A percentile compares a stretch with the other conserved stretches of the same genome.
Conservation (phyloP, 2,329 filamentous ascomycete genomes). For the Epichloe coenophiala region DNA sequence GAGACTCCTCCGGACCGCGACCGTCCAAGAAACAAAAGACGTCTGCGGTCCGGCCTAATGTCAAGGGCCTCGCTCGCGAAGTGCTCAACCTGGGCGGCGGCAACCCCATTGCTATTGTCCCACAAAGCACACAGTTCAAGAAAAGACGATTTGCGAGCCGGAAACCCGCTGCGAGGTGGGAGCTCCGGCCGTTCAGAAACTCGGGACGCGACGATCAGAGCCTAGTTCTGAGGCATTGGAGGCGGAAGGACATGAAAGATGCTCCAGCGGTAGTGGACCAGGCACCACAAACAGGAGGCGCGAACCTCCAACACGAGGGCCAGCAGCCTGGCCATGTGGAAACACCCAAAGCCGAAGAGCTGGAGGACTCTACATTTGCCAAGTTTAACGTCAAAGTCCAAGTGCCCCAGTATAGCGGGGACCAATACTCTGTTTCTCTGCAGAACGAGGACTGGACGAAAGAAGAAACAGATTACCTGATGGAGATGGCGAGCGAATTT, state of each 20-base stretch:
- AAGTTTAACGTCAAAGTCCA: slow-evolving; percentile 79
- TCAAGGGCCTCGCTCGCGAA: slow-evolving; percentile 52
- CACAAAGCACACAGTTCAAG: slow-evolving; percentile 45
- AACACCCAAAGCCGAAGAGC: slow-evolving; percentile 13
- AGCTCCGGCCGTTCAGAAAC: slow-evolving; percentile 59
- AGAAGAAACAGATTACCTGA: slow-evolving; percentile 86
- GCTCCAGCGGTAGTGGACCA: slow-evolving; percentile 7
- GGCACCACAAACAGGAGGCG: neutral
- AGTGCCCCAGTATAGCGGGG: slow-evolving; percentile 70
- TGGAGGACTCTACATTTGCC: slow-evolving; percentile 55
- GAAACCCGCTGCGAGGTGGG: slow-evolving; percentile 50
- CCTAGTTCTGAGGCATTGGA: slow-evolving; percentile 70
- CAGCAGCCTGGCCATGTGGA: neutral
- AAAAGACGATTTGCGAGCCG: slow-evolving; percentile 40
- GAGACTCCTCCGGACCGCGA: slow-evolving; percentile 38
- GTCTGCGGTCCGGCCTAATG: slow-evolving; percentile 41
- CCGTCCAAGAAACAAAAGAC: slow-evolving; percentile 65
- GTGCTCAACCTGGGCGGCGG: slow-evolving; percentile 53
- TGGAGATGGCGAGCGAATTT: slow-evolving; percentile 61
- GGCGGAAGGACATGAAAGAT: slow-evolving; percentile 40
- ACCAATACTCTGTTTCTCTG: slow-evolving; percentile 69
- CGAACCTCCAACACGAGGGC: slow-evolving; percentile 15
- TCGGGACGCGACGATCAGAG: slow-evolving; percentile 55
- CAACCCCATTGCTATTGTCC: slow-evolving; percentile 54
- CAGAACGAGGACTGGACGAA: slow-evolving; percentile 71